Evolutionary conservation across 306 rosid genomes (phyloP).

Genomic region (Crataegus laevigata): DNA sequence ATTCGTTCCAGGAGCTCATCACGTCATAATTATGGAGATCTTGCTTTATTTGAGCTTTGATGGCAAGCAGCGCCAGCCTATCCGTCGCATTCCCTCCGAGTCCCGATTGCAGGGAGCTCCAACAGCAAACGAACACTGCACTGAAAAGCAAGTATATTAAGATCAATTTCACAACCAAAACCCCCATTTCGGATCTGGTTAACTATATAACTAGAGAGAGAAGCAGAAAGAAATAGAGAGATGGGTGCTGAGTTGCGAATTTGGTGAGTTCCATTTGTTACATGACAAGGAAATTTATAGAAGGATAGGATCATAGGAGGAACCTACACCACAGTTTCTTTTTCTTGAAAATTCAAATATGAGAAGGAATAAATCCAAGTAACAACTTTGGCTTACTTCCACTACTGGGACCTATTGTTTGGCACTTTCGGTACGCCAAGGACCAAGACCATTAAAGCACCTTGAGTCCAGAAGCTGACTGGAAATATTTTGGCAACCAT

Average conservation of each 20-base stretch:
- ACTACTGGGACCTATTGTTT: too few species aligned
- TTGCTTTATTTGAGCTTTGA: neutral
- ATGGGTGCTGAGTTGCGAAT: neutral
- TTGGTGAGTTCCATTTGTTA: neutral
- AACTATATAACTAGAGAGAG: too few species aligned
- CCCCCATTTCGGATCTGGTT: neutral
- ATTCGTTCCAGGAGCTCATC: neutral
- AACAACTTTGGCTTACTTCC: too few species aligned
- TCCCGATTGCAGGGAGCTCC: too few species aligned
- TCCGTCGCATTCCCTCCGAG: neutral
- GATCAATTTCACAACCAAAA: neutral
- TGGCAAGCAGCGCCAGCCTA: neutral
- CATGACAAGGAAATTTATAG: neutral
- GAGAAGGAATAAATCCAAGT: neutral
- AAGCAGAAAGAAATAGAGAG: neutral
- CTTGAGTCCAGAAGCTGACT: too few species aligned
- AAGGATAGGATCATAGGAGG: neutral
- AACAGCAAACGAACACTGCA: too few species aligned
- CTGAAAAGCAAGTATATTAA: too few species aligned
- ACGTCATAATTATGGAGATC: neutral
- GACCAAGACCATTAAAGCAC: too few species aligned
- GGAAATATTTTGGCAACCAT: too few species aligned
- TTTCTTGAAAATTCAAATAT: neutral
- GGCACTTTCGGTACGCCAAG: too few species aligned
- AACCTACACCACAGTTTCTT: neutral